Evolutionary conservation across 2,329 filamentous ascomycete genomes (phyloP), one percentile per base, ranked within the genome.

Genomic region (Didymella sp.): DNA sequence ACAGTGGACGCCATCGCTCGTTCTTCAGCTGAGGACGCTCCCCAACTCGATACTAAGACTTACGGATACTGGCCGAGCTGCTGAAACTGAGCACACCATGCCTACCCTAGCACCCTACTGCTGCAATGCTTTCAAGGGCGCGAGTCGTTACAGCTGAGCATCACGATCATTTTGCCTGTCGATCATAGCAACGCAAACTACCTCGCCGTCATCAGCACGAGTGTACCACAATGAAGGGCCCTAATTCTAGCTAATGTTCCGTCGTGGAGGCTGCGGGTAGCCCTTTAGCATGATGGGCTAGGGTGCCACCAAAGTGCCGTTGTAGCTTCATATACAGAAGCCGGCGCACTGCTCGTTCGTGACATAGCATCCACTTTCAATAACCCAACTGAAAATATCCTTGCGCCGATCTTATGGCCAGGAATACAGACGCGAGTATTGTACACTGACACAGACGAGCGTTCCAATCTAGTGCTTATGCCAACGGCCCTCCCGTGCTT

Each of bases 391-490:
- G 66, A 67, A 67, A 66, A 71, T 67, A 73, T 63, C 68, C 72
- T 58, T 62, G 68, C 66, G 68, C 60, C 59, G 67, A 72, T 72
- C 67, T 61, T 60, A 64, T 60, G 31, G 38, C 54, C 38, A 67
- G 58, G 60, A 59, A 67, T 58, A 37, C 51, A 60, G 56, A 65
- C 47, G 38, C 58, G 44, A 55, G 52, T 59, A 62, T 59, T 59
- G 52, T 56, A 65, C 70, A 69, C 69, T 72, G 67, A 70, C 66
- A 61, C 62, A 61, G 49, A 68, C 63, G 64, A 64, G 47, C 53
- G 60, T 61, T 56, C 40, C 56, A 28, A 38, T 56, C 56, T 74
- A 74, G 72, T 68, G 72, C 73, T 75, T 73, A 73, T 71, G 63
- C 65, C 56, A 72, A 71, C 66, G 61, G 64, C 62, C 65, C 61